Evolutionary conservation across 208 protist genomes (phyloP), one percentile per base, ranked within the genome.

Genomic region (Crithidia expoeki): DNA sequence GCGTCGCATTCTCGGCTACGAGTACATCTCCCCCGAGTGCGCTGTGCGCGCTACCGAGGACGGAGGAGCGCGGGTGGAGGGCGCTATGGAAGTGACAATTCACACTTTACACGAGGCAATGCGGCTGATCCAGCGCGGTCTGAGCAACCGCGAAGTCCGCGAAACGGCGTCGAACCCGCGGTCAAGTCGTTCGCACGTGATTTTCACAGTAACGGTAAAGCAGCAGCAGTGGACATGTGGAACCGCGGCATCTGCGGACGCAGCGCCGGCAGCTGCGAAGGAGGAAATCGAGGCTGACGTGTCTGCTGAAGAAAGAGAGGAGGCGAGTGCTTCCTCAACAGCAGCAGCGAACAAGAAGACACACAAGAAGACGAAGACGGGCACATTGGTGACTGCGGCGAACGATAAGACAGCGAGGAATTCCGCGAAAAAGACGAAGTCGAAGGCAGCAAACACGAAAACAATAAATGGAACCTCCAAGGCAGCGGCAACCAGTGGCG

Each of bases 161-260:
- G 47, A 5, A 4, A 57, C 61, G 34, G 21, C 61, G 33, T 57
- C 34, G 49, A 52, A 68, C 23, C 30, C 61, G 46, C 33, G 33
- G 34, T 68, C 61, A 2, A 57, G 63, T 28, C 30, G 63, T 36
- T 60, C 63, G 17, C 63, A 68, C 63, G 21, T 68, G 0, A 34
- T 68, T 11, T 23, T 59, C 7, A 68, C 63, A 5, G 28, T 68
- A 16, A 68, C 63, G 51, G 16, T 68, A 7, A 58, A 47, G 63
- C 63, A 68, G 63, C 63, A 68, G 51, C 36, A 58, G 28, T 68
- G 63, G 52, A 32, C 25, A 21, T 32, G 55, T 27, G 55, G 30
- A n/a, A 30, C 14, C 21, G 2, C 47, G 27, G 33, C 27, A 7
- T 4, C 62, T 14, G 44, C 47, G 9, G 55, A 23, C 21, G 55